phyloP scores from a whole-genome alignment of 2,329 filamentous ascomycete species.

The Intubia oerlemansii region DNA sequence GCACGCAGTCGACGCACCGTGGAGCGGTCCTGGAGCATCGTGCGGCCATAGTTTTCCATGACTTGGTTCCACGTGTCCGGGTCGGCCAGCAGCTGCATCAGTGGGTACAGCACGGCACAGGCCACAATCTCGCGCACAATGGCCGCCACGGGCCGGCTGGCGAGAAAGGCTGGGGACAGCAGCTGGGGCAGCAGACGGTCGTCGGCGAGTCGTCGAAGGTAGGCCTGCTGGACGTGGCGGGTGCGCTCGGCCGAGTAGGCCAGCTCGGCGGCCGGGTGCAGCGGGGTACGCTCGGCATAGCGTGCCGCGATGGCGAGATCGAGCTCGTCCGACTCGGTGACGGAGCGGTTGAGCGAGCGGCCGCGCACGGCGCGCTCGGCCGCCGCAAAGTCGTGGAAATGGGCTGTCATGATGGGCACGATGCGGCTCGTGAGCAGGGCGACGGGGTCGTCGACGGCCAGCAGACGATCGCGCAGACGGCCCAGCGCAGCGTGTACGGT shows the following conservation, averaged over 20 bases:
- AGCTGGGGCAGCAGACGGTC: slow-evolving; percentile 47
- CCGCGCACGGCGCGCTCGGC: slow-evolving; percentile 77
- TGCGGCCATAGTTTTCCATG: slow-evolving; percentile 72
- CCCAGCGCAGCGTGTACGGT: slow-evolving; percentile 47
- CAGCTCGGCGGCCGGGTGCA: slow-evolving; percentile 71
- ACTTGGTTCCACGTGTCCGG: slow-evolving; percentile 96
- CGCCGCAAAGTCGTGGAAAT: slow-evolving; percentile 78
- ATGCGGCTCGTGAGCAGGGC: slow-evolving; percentile 64
- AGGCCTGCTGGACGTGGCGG: slow-evolving; percentile 69
- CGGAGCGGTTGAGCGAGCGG: slow-evolving; percentile 64
- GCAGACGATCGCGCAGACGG: slow-evolving; percentile 49
- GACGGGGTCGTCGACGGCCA: slow-evolving; percentile 68
- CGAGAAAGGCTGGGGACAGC: slow-evolving; percentile 51
- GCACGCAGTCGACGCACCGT: slow-evolving; percentile 82
- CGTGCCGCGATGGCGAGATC: slow-evolving; percentile 91
- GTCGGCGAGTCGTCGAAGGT: slow-evolving; percentile 56
- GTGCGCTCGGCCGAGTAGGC: slow-evolving; percentile 51
- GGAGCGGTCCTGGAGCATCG: slow-evolving; percentile 83
- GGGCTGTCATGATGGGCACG: slow-evolving; percentile 70
- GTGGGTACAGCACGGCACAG: slow-evolving; percentile 70
- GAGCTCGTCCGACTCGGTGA: slow-evolving; percentile 92
- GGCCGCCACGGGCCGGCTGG: slow-evolving; percentile 60
- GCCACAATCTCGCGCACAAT: slow-evolving; percentile 79
- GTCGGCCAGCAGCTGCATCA: slow-evolving; percentile 63
- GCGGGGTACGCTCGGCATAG: slow-evolving; percentile 40